phyloP scores from a whole-genome alignment of 2,329 filamentous ascomycete species.

The Sporothrix variecibatus region DNA sequence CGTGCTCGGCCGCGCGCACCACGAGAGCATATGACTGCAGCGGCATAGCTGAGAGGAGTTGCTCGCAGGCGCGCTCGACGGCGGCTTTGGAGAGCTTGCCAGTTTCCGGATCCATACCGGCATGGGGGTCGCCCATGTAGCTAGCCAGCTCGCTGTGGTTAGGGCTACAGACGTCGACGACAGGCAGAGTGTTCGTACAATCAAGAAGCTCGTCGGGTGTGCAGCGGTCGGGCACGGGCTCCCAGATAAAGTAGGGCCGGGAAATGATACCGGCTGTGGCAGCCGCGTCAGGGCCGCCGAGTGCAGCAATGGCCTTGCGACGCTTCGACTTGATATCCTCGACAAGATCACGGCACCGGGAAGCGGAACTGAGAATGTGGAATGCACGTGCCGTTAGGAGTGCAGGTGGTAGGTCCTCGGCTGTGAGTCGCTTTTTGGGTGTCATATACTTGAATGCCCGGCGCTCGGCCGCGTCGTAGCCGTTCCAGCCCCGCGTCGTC shows the following conservation, averaged over 20 bases:
- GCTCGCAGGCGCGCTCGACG: constrained; percentile 62
- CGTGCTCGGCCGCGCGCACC: constrained; percentile 69
- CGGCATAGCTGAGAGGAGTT: constrained; percentile 65
- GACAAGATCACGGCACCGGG: constrained; percentile 75
- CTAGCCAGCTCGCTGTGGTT: constrained; percentile 88
- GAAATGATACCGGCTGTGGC: not conserved
- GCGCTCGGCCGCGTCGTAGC: constrained; percentile 64
- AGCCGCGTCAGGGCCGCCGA: constrained; percentile 37
- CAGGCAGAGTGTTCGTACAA: constrained; percentile 62
- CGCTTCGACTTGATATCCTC: constrained; percentile 64
- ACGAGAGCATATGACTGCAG: constrained; percentile 66
- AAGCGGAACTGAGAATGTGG: constrained; percentile 82
- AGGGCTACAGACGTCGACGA: constrained; percentile 68
- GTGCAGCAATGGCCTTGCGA: constrained; percentile 37
- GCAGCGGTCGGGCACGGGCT: constrained; percentile 89
- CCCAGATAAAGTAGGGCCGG: constrained; percentile 84
- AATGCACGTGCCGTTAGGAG: constrained; percentile 75
- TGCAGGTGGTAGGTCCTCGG: constrained; percentile 64
- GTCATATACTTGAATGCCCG: constrained; percentile 84
- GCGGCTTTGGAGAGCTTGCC: constrained; percentile 55
- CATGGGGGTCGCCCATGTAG: constrained; percentile 69
- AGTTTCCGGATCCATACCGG: constrained; percentile 55
- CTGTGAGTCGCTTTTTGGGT: constrained; percentile 78
- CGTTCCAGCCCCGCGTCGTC: constrained; percentile 92
- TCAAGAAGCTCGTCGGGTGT: constrained; percentile 67